phyloP scores from a whole-genome alignment of 768 basidiomycete species.

The Boletus edulis region DNA sequence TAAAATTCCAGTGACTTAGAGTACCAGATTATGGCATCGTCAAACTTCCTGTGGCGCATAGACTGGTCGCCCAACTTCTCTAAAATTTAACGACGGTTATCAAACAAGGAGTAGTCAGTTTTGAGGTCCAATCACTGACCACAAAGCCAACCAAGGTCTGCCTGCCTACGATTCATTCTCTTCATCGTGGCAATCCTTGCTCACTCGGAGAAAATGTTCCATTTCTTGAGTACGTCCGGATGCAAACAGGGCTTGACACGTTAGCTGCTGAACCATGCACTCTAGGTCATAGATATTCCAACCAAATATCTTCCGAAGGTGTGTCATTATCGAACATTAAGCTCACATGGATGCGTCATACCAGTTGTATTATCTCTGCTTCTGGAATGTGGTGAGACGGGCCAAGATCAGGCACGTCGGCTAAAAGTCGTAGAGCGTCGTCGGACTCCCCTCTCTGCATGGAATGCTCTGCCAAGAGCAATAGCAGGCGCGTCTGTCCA shows the following conservation, averaged over 20 bases:
- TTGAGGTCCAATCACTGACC: conserved; percentile 1
- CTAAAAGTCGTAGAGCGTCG: background rate
- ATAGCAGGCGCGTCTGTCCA: background rate
- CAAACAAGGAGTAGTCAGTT: background rate
- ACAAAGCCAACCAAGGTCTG: conserved; percentile 6
- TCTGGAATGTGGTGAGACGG: conserved; percentile 2
- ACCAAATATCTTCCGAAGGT: conserved; percentile 9
- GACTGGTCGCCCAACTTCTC: conserved; percentile 14
- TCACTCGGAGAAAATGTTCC: background rate
- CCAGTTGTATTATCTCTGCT: background rate
- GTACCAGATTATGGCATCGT: conserved; percentile 12
- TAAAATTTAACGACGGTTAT: background rate
- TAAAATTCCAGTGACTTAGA: conserved; percentile 4
- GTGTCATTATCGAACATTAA: background rate
- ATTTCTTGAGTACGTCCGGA: background rate
- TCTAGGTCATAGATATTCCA: conserved; percentile 5
- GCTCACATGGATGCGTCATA: background rate
- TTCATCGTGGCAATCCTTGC: background rate
- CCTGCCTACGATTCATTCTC: background rate
- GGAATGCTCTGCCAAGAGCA: background rate
- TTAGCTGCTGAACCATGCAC: conserved; percentile 6
- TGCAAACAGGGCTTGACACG: conserved; percentile 4
- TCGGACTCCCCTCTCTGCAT: background rate
- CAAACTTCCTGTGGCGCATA: background rate
- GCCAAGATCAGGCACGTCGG: background rate